Percentiles rank a stretch among this genome's conserved stretches.
Conservation (phyloP, 768 basidiomycete genomes). For the Pisolithus microcarpus region DNA sequence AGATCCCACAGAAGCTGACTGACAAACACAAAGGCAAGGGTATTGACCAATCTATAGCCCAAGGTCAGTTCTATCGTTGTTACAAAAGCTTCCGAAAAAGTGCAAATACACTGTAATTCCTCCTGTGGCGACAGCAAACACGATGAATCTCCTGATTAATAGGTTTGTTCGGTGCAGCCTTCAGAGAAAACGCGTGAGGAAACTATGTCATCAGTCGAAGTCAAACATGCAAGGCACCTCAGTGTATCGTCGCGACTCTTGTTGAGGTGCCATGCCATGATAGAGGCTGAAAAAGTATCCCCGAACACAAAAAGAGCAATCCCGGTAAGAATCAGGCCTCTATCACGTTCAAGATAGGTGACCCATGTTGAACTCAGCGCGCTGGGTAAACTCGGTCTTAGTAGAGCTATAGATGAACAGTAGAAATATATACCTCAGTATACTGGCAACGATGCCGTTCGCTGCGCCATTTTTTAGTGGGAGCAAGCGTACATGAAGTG, state of each 20-base stretch:
- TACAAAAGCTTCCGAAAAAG: not conserved
- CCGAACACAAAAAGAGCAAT: slow-evolving; percentile 5
- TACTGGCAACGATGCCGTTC: not conserved
- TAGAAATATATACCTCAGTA: not conserved
- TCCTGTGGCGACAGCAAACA: slow-evolving; percentile 21
- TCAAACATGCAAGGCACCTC: not conserved
- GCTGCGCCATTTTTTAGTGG: not conserved
- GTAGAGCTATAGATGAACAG: not conserved
- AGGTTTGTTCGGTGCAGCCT: not conserved
- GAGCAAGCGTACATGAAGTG: not conserved
- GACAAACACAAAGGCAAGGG: slow-evolving; percentile 20
- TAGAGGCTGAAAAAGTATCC: slow-evolving; percentile 1
- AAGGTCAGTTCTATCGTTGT: not conserved
- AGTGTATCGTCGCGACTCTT: not conserved
- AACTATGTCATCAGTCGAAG: too few relatives aligned
- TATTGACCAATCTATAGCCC: slow-evolving; percentile 15
- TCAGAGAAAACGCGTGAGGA: too few relatives aligned
- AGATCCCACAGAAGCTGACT: not conserved
- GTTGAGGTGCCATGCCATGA: slow-evolving; percentile 2
- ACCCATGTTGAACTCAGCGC: not conserved
- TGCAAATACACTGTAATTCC: slow-evolving; percentile 17
- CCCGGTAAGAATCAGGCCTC: not conserved
- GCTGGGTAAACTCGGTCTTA: not conserved
- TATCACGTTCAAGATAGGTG: not conserved
- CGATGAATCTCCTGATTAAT: slow-evolving; percentile 7